Conservation (phyloP, 2,329 filamentous ascomycete species). For the Talaromyces albobiverticillius region DNA sequence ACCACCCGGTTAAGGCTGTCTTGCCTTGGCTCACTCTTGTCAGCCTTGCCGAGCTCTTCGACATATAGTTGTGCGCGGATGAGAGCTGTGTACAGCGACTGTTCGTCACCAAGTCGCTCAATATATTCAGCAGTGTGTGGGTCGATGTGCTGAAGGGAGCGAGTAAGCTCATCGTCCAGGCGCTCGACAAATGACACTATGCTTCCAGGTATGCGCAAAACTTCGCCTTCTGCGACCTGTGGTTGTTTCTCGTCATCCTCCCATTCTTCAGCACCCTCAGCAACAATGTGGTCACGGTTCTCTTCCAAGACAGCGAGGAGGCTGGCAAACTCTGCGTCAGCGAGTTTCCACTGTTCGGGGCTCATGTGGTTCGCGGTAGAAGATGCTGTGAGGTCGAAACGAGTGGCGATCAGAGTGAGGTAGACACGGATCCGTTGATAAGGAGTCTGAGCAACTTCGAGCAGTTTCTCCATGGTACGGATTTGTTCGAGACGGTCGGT, state of each 20-base stretch:
- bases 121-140: conserved; percentile 99
- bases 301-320: conserved; percentile 77
- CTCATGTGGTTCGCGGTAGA: conserved; percentile 75
- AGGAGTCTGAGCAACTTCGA: conserved; percentile 82
- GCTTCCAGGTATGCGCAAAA: conserved; percentile 88
- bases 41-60: conserved; percentile 71
- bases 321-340: conserved; percentile 77
- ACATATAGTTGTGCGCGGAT: conserved; percentile 86
- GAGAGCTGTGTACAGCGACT: conserved; percentile 85
- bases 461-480: conserved; percentile 92
- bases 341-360: conserved; percentile 93
- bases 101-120: conserved; percentile 88
- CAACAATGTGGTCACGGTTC: conserved; percentile 76
- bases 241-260: conserved; percentile 97
- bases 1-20: conserved; percentile 89
- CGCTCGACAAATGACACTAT: conserved; percentile 92
- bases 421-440: conserved; percentile 95
- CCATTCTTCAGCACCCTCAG: conserved; percentile 95
- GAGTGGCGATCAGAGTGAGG: conserved; percentile 83
- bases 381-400: conserved; percentile 87
- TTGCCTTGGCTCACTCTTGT: conserved; percentile 69
- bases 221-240: conserved; percentile 67
- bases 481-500: conserved; percentile 95
- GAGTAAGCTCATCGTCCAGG: conserved; percentile 93
- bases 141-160: conserved; percentile 96